Conservation (phyloP, 2,329 filamentous ascomycete species). For the Diaporthe caulivora region DNA sequence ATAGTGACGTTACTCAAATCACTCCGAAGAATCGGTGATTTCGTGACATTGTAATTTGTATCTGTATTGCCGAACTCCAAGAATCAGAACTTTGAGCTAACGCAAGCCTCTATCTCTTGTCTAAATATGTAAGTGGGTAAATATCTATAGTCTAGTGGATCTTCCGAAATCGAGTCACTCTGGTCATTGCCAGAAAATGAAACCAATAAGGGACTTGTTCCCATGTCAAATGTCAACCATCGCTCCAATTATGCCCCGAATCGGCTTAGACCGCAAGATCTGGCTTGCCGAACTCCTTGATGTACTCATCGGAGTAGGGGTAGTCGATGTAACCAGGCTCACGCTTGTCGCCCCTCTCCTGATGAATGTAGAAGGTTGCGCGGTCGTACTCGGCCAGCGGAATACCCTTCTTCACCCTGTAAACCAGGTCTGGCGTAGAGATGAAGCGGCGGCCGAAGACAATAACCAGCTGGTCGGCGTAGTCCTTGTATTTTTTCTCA, state of each 20-base stretch:
- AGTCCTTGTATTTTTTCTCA: constrained; percentile 39
- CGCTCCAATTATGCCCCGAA: fast-evolving
- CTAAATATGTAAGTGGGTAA: background rate
- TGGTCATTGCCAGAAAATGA: too few species aligned
- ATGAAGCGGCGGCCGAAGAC: constrained; percentile 52
- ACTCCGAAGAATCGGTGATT: background rate
- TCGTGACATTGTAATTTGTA: background rate
- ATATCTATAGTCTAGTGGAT: background rate
- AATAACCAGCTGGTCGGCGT: constrained; percentile 38
- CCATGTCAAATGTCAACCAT: background rate
- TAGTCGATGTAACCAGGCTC: constrained; percentile 44
- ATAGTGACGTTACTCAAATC: background rate
- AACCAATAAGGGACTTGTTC: background rate
- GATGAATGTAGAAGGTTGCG: constrained; percentile 46
- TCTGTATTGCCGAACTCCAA: background rate
- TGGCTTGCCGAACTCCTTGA: constrained; percentile 40
- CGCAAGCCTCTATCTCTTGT: background rate
- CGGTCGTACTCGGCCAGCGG: constrained; percentile 46
- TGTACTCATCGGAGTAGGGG: constrained; percentile 44
- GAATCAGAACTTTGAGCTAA: too few species aligned
- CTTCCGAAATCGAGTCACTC: background rate
- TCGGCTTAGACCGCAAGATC: constrained; percentile 32
- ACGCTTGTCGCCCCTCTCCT: constrained; percentile 39
- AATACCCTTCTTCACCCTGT: constrained; percentile 46
- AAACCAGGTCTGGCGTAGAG: constrained; percentile 51